A percentile compares a stretch with the other conserved stretches of the same genome.
These are phyloP conservation scores for Globisporangium nunn DNA, from an alignment of 352 stramenopile species.

Conservation along the genomic window DNA sequence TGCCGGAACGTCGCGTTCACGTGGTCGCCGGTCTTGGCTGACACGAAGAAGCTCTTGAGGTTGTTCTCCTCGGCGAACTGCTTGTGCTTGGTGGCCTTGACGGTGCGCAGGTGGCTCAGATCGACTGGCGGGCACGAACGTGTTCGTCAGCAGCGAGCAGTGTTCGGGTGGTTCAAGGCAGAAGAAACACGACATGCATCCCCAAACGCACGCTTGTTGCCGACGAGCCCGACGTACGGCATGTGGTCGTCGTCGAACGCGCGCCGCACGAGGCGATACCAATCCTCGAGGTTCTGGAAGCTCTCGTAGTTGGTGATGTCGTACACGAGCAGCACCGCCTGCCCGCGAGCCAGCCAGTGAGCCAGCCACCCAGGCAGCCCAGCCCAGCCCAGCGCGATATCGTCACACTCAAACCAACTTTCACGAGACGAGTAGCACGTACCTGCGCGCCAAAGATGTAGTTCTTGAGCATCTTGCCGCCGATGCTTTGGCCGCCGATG, in stretches of 20 bases:
- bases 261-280: constrained; percentile 87
- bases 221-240: constrained; percentile 86
- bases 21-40: constrained; percentile 91
- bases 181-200: neutral
- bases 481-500: constrained; percentile 90
- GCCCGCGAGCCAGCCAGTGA: neutral
- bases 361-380: no score
- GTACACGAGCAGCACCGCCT: constrained; percentile 91
- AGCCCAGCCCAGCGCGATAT: no score
- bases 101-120: constrained; percentile 86
- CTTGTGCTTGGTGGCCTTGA: constrained; percentile 86
- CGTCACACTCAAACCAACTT: no score
- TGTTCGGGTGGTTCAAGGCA: neutral
- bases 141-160: neutral
- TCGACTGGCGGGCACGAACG: constrained; percentile 41
- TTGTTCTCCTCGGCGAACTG: constrained; percentile 93
- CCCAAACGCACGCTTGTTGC: constrained; percentile 83
- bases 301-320: constrained; percentile 95
- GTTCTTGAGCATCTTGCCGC: constrained; percentile 84
- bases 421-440: neutral
- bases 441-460: constrained; percentile 93
- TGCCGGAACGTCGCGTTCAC: constrained; percentile 86
- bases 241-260: constrained; percentile 85
- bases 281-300: constrained; percentile 94
- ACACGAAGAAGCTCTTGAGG: constrained; percentile 89